phyloP scores from a whole-genome alignment of 805 yeast species.

The Starmerella floris region DNA sequence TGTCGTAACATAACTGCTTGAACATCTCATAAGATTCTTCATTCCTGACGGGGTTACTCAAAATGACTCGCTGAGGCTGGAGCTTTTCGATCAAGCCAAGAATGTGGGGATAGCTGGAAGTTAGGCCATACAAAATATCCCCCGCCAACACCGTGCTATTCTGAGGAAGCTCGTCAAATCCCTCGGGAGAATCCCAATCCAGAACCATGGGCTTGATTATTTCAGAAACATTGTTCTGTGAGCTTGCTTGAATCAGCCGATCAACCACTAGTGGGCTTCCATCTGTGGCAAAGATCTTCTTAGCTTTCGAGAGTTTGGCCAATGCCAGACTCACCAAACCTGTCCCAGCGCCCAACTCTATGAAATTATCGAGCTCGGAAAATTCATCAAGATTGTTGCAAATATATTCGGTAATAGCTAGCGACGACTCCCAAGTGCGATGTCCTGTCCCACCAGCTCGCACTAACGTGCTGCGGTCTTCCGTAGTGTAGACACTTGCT shows the following conservation, averaged over 20 bases:
- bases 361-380: background rate
- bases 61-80: conserved; percentile 1
- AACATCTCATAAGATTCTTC: conserved; percentile 7
- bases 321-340: conserved; percentile 16
- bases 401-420: conserved; percentile 12
- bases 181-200: conserved; percentile 8
- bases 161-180: conserved; percentile 6
- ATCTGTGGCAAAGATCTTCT: conserved; percentile 9
- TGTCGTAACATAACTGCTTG: conserved; percentile 3
- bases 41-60: conserved; percentile 16
- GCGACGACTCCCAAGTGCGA: conserved; percentile 19
- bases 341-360: conserved; percentile 18
- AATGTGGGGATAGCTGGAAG: conserved; percentile 2
- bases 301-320: conserved; percentile 3
- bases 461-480: conserved; percentile 11
- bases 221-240: background rate
- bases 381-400: background rate
- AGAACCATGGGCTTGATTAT: conserved; percentile 1
- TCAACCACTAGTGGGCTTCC: conserved; percentile 9
- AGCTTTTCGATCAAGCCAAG: conserved; percentile 5
- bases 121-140: conserved; percentile 15
- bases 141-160: conserved; percentile 11
- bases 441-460: conserved; percentile 16
- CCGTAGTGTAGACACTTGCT: conserved; percentile 4
- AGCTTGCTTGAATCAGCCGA: background rate